Conservation (phyloP, 352 stramenopile species). For the Phytophthora colocasiae region DNA sequence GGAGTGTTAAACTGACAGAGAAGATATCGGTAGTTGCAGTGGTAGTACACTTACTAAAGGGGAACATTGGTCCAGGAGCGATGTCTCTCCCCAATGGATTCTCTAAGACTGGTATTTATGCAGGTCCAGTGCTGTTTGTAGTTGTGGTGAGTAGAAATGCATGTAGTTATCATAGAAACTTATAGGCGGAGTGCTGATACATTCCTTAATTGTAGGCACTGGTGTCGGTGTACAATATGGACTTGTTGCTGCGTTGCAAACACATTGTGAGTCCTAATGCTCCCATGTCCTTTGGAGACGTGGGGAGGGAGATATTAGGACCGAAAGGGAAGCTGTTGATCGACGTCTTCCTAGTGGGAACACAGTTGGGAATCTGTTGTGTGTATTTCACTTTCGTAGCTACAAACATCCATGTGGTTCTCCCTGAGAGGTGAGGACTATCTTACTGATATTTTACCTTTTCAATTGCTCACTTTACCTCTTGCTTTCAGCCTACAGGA, state of each 20-base stretch:
- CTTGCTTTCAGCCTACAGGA: conserved; percentile 47
- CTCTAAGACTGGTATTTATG: conserved; percentile 75
- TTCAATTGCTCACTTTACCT: conserved; percentile 3
- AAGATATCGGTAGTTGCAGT: conserved; percentile 64
- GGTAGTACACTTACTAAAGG: conserved; percentile 77
- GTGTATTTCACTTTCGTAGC: conserved; percentile 89
- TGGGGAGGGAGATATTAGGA: conserved; percentile 68
- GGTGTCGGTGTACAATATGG: conserved; percentile 87
- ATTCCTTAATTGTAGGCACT: conserved; percentile 45
- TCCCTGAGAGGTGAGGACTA: conserved; percentile 55
- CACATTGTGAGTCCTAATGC: conserved; percentile 55
- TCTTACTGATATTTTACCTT: neutral
- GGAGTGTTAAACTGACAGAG: conserved; percentile 29
- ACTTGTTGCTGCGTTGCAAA: conserved; percentile 78
- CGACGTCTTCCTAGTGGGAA: conserved; percentile 82
- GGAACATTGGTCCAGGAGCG: conserved; percentile 78
- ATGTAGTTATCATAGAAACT: too few relatives aligned
- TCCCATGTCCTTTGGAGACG: conserved; percentile 77
- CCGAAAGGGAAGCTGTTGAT: conserved; percentile 71
- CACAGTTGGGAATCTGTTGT: conserved; percentile 83
- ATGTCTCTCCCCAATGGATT: conserved; percentile 85
- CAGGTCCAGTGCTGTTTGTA: conserved; percentile 66
- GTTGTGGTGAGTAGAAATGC: conserved; percentile 44
- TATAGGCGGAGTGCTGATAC: neutral
- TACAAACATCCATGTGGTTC: conserved; percentile 81